phyloP scores from a whole-genome alignment of 768 basidiomycete species.

The Coprinopsis cinerea region DNA sequence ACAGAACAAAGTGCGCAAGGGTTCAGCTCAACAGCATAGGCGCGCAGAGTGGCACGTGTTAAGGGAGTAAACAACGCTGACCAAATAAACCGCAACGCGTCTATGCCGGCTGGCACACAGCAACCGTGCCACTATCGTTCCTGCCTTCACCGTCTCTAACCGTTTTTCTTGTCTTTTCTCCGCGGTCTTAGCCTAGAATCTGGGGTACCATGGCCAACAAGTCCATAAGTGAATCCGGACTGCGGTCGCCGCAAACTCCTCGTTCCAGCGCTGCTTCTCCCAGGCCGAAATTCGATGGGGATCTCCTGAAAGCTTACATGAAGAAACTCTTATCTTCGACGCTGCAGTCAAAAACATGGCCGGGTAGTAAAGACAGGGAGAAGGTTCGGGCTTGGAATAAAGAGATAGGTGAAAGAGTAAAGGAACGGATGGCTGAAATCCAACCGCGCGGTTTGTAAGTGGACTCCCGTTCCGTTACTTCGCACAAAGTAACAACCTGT shows the following conservation, averaged over 20 bases:
- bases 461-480: constrained; percentile 9
- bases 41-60: constrained; percentile 10
- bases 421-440: constrained; percentile 81
- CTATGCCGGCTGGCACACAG: neutral
- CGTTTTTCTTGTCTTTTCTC: no score
- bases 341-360: constrained; percentile 61
- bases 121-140: no score
- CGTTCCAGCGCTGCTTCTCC: constrained; percentile 58
- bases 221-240: constrained; percentile 27
- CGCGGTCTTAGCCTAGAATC: no score
- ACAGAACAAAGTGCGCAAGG: neutral
- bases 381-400: constrained; percentile 72
- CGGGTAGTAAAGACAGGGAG: constrained; percentile 62
- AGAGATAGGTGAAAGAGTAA: constrained; percentile 79
- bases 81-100: constrained; percentile 15
- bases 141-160: no score
- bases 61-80: neutral
- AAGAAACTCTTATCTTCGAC: constrained; percentile 74
- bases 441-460: constrained; percentile 80
- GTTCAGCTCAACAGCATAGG: neutral
- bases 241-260: constrained; percentile 58
- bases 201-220: constrained; percentile 9
- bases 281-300: constrained; percentile 63
- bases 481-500: constrained; percentile 3
- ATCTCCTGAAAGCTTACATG: constrained; percentile 70